Conservation (phyloP, 2,329 filamentous ascomycete species). For the Diaporthe sp. region DNA sequence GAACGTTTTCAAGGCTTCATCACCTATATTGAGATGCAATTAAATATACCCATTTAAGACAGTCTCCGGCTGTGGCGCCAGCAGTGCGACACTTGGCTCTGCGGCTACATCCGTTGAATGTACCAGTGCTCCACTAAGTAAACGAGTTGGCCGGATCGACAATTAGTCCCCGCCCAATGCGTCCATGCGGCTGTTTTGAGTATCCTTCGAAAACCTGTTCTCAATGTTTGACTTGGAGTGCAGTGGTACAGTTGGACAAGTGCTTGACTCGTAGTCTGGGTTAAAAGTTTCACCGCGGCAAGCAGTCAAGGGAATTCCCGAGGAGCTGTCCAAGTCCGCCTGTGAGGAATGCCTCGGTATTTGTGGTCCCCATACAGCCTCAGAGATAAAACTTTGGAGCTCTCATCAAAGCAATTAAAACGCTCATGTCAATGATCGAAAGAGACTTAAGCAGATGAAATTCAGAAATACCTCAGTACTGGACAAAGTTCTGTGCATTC, state of each 20-base stretch:
- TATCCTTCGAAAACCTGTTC: not conserved
- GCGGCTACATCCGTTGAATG: not conserved
- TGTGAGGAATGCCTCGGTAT: too few species aligned
- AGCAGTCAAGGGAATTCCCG: not conserved
- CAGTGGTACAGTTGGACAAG: not conserved
- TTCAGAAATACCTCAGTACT: not conserved
- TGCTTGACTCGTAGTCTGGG: constrained; percentile 18
- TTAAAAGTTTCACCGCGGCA: not conserved
- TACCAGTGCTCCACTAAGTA: too few species aligned
- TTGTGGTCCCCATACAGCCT: too few species aligned
- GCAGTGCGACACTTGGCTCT: not conserved
- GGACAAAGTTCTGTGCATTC: not conserved
- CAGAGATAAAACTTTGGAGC: not conserved
- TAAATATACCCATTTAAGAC: not conserved
- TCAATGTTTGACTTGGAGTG: not conserved
- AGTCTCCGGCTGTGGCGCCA: not conserved
- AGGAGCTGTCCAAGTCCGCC: not conserved
- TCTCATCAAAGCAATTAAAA: not conserved
- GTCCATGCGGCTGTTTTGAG: not conserved
- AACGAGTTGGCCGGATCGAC: not conserved
- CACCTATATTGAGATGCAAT: not conserved
- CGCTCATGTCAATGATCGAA: not conserved
- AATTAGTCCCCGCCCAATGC: not conserved
- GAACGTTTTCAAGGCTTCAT: not conserved
- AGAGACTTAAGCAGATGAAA: not conserved